Evolutionary conservation across 2,329 filamentous ascomycete genomes (phyloP), one percentile per base, ranked within the genome.

Genomic region (Pseudopithomyces chartarum): DNA sequence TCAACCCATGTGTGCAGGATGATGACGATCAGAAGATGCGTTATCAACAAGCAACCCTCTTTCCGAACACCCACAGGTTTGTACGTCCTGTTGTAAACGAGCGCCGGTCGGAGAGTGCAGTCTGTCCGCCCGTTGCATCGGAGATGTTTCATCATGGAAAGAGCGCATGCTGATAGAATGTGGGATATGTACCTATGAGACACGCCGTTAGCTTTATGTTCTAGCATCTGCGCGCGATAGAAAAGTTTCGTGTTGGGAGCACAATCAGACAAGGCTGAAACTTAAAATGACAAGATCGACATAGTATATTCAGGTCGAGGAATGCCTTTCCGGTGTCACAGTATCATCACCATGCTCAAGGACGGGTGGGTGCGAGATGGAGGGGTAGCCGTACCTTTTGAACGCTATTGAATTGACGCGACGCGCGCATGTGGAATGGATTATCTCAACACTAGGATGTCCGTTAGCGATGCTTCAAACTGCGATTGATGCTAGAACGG

Each of bases 81-180:
- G 85, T 87, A 87, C 83, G 83, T 48, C 79, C 80, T 79, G 78
- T 77, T 83, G 79, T 81, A 69, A 65, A 76, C 75, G 82, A 79
- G 78, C 81, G 81, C 71, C 72, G 73, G 75, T 71, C 71, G 65
- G 78, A 73, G 79, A 78, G 81, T 78, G 82, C 79, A 70, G 78
- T 88, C 81, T 87, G 85, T 86, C 85, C 85, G 85, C 85, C 85
- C 84, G 85, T 84, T 85, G 85, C 85, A 87, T 87, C 84, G 84
- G 26, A 84, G 71, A 74, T 78, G 81, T 87, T 82, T 82, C 73
- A 73, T 87, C 85, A 86, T 84, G 70, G 74, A 59, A 63, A 60
- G 44, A 40, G 51, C 63, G 61, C 58, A 56, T 64, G 53, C 59
- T 53, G 51, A 52, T 59, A 50, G 56, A 60, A 56, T 47, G 52